Base-by-base conservation (phyloP, 1,284 basidiomycete species). In the Leccinum cinnamomeum region DNA sequence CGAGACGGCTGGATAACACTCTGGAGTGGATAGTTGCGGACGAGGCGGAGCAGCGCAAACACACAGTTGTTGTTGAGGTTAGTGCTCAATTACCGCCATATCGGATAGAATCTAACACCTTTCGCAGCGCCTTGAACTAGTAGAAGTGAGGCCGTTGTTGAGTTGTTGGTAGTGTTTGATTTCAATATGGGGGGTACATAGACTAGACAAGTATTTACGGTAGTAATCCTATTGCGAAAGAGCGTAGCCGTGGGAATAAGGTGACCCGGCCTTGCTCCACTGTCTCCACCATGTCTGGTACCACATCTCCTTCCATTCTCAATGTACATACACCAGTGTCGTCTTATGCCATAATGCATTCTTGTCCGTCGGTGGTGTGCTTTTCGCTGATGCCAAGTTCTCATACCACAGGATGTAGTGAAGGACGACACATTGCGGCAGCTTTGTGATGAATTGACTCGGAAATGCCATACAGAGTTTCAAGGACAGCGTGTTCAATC, bases 301-400 rank as follows among this genome's bases (percentile, higher is more conserved):
- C 50, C 1, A 59, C 61, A 56, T n/a, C 69, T 33, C 65, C 76
- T 56, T 77, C 82, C 35, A 74, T 91, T 54, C 74, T 92, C 60
- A 84, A 88, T 66, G 82, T 92, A 30, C 91, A 92, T 68, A 92
- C 91, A 0, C 90, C 91, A 0, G 73, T 79, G 2, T 82, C 84
- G 7, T 92, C 91, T 12, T 88, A 92, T 70, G 82, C 89, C 7
- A 81, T 92, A 54, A 77, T 88, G 16, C 89, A 92, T 72, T 89
- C 88, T 41, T 77, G 91, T 89, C 68, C 72, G 87, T 79, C 62
- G 57, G 50, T 64, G 51, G 18, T 25, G 20, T 54, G 50, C 30
- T 44, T n/a, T 33, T 53, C 23, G 25, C 39, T 14, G 6, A 56
- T 16, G 48, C 16, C 55, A 30, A 56, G 4, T 18, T 59, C 60